Evolutionary conservation across 345 rosid species (phyloP).

Genomic region (Corchorus olitorius): DNA sequence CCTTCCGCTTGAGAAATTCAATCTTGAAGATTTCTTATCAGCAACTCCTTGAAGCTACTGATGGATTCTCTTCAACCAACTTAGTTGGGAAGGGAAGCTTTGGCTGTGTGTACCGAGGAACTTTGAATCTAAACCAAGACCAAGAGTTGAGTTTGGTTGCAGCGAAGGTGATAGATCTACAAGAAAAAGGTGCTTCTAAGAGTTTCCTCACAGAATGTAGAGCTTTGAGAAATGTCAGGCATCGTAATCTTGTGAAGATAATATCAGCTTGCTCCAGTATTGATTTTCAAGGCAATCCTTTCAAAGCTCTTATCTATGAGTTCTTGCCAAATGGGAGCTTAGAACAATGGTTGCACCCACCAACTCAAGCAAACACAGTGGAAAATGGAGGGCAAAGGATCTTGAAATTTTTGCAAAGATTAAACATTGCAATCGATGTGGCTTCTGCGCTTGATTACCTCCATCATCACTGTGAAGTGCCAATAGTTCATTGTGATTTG

Average conservation of each 20-base stretch:
- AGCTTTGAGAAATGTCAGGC: conserved; percentile 8
- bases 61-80: conserved; percentile 30
- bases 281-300: conserved; percentile 18
- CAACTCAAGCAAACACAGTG: background rate
- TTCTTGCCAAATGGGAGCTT: conserved; percentile 21
- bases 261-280: conserved; percentile 18
- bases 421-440: conserved; percentile 38
- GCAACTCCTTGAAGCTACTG: conserved; percentile 27
- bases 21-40: conserved; percentile 23
- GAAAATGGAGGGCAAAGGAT: conserved; percentile 11
- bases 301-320: conserved; percentile 22
- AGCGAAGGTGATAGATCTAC: conserved; percentile 21
- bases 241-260: conserved; percentile 18
- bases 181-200: background rate
- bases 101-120: conserved; percentile 16
- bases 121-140: background rate
- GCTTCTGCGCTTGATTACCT: conserved; percentile 37
- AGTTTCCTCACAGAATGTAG: conserved; percentile 19
- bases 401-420: conserved; percentile 36
- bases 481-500: conserved; percentile 40
- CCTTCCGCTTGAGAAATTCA: background rate
- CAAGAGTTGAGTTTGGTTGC: background rate
- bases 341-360: conserved; percentile 11
- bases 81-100: conserved; percentile 33
- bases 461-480: conserved; percentile 24